A percentile compares a stretch with the other conserved stretches of the same genome.
Evolutionary conservation across 306 rosid genomes (phyloP).

Genomic region (Astragalus membranaceus): DNA sequence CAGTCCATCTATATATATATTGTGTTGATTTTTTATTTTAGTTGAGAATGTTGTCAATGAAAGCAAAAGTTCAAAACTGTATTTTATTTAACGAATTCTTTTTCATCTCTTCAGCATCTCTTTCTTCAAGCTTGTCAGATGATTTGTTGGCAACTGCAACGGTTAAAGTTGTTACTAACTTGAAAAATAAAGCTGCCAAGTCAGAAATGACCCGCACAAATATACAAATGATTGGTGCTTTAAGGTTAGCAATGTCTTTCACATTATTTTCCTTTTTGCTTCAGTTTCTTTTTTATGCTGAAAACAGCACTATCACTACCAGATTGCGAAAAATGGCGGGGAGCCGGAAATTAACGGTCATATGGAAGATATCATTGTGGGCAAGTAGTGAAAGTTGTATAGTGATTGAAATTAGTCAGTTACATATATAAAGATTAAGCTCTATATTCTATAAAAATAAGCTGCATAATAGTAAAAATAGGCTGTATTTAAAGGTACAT

Average conservation of each 20-base stretch:
- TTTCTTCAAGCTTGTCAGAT: constrained; percentile 88
- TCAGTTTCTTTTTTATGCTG: background rate
- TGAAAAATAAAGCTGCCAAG: constrained; percentile 60
- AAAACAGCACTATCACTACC: background rate
- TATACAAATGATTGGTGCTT: constrained; percentile 98
- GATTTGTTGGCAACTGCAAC: constrained; percentile 88
- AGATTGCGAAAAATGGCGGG: background rate
- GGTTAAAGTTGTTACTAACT: constrained; percentile 59
- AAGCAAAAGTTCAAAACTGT: background rate
- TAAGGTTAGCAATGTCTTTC: constrained; percentile 52
- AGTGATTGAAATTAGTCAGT: background rate
- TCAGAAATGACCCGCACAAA: constrained; percentile 84
- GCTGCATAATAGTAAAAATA: background rate
- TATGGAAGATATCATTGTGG: background rate
- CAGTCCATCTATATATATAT: background rate
- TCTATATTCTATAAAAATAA: background rate
- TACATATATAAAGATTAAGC: background rate
- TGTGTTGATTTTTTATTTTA: background rate
- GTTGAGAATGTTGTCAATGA: background rate
- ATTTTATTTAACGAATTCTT: constrained; percentile 9
- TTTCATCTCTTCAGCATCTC: constrained; percentile 62
- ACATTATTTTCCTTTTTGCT: background rate
- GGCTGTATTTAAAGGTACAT: background rate
- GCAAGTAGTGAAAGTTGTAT: background rate
- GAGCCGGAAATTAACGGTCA: background rate